Evolutionary conservation across 225 moss, liverwort and hornwort species (phyloP).

Genomic region (Pleurozium schreberi): DNA sequence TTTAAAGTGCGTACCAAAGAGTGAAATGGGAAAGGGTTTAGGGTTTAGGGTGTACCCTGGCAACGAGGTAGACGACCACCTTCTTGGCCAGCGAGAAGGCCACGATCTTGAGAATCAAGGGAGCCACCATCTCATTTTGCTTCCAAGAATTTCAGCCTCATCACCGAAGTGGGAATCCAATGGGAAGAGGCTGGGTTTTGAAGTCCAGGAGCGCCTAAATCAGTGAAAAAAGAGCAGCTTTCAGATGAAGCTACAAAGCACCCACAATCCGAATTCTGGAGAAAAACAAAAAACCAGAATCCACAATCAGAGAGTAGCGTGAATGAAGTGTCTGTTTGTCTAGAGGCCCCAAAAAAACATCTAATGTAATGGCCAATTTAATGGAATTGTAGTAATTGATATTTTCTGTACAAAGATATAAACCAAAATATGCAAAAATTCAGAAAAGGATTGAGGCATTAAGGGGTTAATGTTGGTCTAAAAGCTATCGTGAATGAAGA

Average conservation of each 20-base stretch:
- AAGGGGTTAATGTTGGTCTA: no score
- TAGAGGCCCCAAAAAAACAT: no score
- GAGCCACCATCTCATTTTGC: conserved; percentile 43
- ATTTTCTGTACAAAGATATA: no score
- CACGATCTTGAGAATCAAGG: conserved; percentile 37
- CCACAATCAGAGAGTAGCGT: neutral
- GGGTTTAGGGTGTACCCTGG: conserved; percentile 5
- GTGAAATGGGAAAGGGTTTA: neutral
- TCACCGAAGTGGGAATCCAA: neutral
- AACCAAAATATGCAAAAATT: no score
- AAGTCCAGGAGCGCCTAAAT: neutral
- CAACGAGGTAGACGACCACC: conserved; percentile 35
- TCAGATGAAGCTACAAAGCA: neutral
- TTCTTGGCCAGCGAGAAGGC: conserved; percentile 44
- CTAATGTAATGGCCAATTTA: no score
- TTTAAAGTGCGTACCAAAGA: neutral
- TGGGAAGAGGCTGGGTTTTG: neutral
- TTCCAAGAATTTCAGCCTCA: neutral
- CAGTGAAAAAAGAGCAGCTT: neutral
- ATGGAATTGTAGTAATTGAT: no score
- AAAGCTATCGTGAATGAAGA: no score
- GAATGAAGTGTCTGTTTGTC: no score
- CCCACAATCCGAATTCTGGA: neutral
- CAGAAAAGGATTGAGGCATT: no score
- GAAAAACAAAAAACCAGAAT: neutral